These are phyloP conservation scores for Penicillium sp. DNA, from an alignment of 2,329 filamentous ascomycete genomes.

Conservation along the genomic window DNA sequence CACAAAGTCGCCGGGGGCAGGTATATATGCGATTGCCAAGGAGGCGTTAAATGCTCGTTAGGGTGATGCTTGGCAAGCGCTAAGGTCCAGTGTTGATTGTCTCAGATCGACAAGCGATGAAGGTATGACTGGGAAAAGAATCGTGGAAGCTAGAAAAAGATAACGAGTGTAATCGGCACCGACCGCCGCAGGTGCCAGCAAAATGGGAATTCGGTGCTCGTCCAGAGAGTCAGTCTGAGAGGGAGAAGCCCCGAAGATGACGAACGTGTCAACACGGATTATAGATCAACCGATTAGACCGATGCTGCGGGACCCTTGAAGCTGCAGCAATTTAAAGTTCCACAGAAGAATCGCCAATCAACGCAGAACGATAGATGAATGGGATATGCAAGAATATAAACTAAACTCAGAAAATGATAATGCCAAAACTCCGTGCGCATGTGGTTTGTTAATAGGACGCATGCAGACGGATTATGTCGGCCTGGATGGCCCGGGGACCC, in stretches of 20 bases:
- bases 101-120: background rate
- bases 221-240: background rate
- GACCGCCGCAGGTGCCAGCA: conserved; percentile 21
- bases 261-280: conserved; percentile 13
- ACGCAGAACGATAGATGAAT: background rate
- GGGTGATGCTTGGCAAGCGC: conserved; percentile 8
- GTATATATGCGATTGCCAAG: conserved; percentile 8
- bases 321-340: background rate
- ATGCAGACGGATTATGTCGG: background rate
- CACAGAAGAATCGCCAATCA: background rate
- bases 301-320: background rate
- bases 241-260: background rate
- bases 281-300: conserved; percentile 14
- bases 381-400: background rate
- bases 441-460: background rate
- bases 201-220: background rate
- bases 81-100: background rate
- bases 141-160: background rate
- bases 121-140: background rate
- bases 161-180: conserved; percentile 33
- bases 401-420: too few species aligned
- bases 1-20: background rate
- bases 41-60: conserved; percentile 4
- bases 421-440: too few species aligned
- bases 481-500: too few species aligned